phyloP scores from a whole-genome alignment of 129 eudicot genomes.

The Pulicaria dysenterica region DNA sequence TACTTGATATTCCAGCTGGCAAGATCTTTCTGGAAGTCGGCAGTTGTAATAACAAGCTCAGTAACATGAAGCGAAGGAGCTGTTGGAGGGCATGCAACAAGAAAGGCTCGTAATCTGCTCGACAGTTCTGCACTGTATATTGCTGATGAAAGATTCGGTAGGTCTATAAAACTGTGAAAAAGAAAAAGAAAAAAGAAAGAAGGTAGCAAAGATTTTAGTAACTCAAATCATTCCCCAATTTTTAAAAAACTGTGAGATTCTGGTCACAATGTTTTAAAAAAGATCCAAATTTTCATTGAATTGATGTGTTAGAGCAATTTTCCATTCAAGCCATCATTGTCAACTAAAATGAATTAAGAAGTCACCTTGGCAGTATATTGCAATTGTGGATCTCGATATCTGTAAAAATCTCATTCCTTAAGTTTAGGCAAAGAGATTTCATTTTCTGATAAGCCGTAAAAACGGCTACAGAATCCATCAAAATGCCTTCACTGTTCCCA shows the following conservation, averaged over 20 bases:
- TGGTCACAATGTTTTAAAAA: not conserved
- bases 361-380: slow-evolving; percentile 80
- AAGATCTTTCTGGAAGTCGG: slow-evolving; percentile 87
- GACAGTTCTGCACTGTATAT: slow-evolving; percentile 82
- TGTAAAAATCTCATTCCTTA: slow-evolving; percentile 69
- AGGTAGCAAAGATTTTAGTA: not conserved
- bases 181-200: not conserved
- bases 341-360: not conserved
- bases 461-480: slow-evolving; percentile 59
- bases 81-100: slow-evolving; percentile 80
- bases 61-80: slow-evolving; percentile 67
- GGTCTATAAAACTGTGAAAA: slow-evolving; percentile 71
- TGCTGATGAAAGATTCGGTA: slow-evolving; percentile 78
- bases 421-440: slow-evolving; percentile 69
- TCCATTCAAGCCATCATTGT: not conserved
- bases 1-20: slow-evolving; percentile 75
- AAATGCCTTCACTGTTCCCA: slow-evolving; percentile 59
- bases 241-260: no score
- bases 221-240: not conserved
- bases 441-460: slow-evolving; percentile 77
- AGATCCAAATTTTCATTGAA: not conserved
- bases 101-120: slow-evolving; percentile 69
- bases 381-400: slow-evolving; percentile 83
- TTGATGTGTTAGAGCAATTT: not conserved
- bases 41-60: slow-evolving; percentile 82